Evolutionary conservation across 2,329 filamentous ascomycete genomes (phyloP), one percentile per base, ranked within the genome.

Genomic region (Camptophora hylomeconis): DNA sequence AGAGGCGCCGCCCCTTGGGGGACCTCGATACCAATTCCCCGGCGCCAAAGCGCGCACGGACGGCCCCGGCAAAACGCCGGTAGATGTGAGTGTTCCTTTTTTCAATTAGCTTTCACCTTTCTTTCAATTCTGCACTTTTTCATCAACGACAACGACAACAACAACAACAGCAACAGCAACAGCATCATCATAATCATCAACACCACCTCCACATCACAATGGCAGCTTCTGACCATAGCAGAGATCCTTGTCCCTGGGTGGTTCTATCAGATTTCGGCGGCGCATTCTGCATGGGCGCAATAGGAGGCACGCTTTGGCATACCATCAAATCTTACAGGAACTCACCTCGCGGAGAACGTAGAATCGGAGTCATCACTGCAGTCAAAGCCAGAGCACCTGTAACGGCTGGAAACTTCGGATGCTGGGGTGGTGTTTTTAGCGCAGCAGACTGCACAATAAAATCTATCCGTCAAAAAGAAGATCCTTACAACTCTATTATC

Each of bases 371-470:
- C 45, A 70, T 98, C 60, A 94, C 87, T 48, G 89, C 89, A 36
- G 84, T 98, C 61, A 98, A 98, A 69, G 86, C 89, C 52, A 80
- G 89, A 52, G 89, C 89, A 22, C 89, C 89, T 2, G 87, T 95
- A 18, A 71, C 95, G 26, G 89, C 89, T 50, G 89, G 89, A 49
- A 98, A 98, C 67, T 98, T 95, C 48, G 87, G 87, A 48, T 83
- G 92, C 33, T 95, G 89, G 87, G 87, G 89, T 52, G 89, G 89
- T 43, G 65, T 95, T 33, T 95, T 95, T 67, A 83, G 76, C 47
- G 92, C 83, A 38, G 95, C 87, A 51, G 89, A 98, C 62, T 98
- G 89, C 64, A 80, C 86, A 13, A 80, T 94, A 38, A 98, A 95
- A 68, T 87, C 87, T 33, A 64, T 87, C 32, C 67, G 84, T 42